Evolutionary conservation across 306 rosid genomes (phyloP), one percentile per base, ranked within the genome.

Genomic region (Vigna nakashimae): DNA sequence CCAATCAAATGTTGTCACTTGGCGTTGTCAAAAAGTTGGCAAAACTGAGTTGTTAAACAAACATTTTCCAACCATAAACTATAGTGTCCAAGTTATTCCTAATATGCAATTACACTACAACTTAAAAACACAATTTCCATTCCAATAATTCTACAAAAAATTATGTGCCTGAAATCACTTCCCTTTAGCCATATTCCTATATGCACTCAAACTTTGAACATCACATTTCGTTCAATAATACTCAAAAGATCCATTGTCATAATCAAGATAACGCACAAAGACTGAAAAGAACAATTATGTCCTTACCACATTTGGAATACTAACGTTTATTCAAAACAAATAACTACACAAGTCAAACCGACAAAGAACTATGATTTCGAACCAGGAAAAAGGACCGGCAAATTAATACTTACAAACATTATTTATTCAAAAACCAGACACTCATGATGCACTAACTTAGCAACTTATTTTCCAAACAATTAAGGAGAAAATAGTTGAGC

Each of bases 371-470:
- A 57, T 3, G 66, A 49, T 56, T 6, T 57, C 36, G 46, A 22
- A 66, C 49, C n/a, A 13, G 51, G 52, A 70, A 62, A 24, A 50
- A 36, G 15, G 32, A 24, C 1, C 38, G n/a, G 2, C 40, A 3
- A 59, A 28, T 28, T 20, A 48, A 43, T 45, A 43, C 18, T 24
- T 50, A 17, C 30, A 65, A 71, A 9, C 57, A 65, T 62, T 10
- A 56, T 72, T 65, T 32, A 63, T 34, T 32, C 56, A 79, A 40
- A 83, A 34, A 32, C 17, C 74, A 79, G 65, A 16, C 53, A 71
- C 26, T n/a, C 5, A 14, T 53, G 30, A 43, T 18, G 67, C 26
- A 70, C 56, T 22, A 43, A 34, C 24, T 50, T 18, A 66, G 56
- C 76, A 76, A 57, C 24, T 52, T 57, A 17, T 55, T 26, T n/a